phyloP scores from a whole-genome alignment of 2,329 filamentous ascomycete genomes.

The Gyromitra esculenta region DNA sequence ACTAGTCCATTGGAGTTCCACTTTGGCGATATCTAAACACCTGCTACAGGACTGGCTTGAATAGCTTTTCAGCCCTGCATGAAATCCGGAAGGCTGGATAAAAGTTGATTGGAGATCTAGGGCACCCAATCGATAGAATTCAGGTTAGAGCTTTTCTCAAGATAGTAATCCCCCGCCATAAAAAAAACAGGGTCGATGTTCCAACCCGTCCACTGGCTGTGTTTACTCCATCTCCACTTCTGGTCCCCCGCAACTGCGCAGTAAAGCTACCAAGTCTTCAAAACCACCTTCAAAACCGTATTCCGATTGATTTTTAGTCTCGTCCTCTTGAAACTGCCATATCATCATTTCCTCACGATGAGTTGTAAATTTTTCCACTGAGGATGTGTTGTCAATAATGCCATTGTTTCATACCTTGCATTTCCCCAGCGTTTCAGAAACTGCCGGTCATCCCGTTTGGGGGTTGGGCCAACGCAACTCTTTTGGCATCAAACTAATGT shows the following conservation, averaged over 20 bases:
- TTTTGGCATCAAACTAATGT: not conserved
- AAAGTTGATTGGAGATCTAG: slow-evolving; percentile 9
- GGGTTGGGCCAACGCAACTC: slow-evolving; percentile 8
- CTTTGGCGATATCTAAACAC: slow-evolving; percentile 16
- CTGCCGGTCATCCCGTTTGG: slow-evolving; percentile 8
- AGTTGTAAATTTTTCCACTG: slow-evolving; percentile 14
- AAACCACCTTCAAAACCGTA: not conserved
- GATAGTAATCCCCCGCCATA: slow-evolving; percentile 1
- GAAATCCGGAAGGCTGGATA: not conserved
- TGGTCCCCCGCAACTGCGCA: too few species aligned
- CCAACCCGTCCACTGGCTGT: not conserved
- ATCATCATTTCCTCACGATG: slow-evolving; percentile 35
- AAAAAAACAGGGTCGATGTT: not conserved
- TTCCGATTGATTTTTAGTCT: slow-evolving; percentile 13
- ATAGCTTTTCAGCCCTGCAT: slow-evolving; percentile 1
- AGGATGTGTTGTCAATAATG: slow-evolving; percentile 46
- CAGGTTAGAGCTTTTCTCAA: slow-evolving; percentile 9
- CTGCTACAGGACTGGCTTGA: slow-evolving; percentile 13
- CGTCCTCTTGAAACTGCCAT: slow-evolving; percentile 43
- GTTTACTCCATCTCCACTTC: not conserved
- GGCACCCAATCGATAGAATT: slow-evolving; percentile 1
- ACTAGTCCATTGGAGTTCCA: slow-evolving; percentile 17
- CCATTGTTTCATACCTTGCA: slow-evolving; percentile 38
- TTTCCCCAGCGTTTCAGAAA: slow-evolving; percentile 25
- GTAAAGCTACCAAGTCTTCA: not conserved